A percentile compares a stretch with the other conserved stretches of the same genome.
Conservation (phyloP, 257 asterid genomes). For the Gynochthodes officinalis region DNA sequence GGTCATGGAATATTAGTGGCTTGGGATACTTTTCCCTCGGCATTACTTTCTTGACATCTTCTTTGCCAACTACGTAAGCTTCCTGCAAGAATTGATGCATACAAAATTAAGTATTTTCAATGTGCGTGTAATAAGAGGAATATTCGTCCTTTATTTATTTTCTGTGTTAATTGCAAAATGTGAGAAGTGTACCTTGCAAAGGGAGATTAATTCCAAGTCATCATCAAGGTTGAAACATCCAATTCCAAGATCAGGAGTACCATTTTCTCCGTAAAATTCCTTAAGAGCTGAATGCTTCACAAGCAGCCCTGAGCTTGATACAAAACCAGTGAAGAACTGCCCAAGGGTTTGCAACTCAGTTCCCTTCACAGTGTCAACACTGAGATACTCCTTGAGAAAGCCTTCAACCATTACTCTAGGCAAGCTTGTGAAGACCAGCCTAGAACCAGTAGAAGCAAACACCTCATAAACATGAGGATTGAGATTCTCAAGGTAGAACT, state of each 20-base stretch:
- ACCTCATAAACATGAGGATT: slow-evolving; percentile 50
- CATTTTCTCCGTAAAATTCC: slow-evolving; percentile 49
- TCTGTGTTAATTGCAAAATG: neutral
- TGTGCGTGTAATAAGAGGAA: too few species aligned
- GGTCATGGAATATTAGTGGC: slow-evolving; percentile 56
- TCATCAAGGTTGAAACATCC: slow-evolving; percentile 43
- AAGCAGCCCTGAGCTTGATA: slow-evolving; percentile 48
- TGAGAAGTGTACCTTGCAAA: slow-evolving; percentile 61
- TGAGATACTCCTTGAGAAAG: slow-evolving; percentile 63
- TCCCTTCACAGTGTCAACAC: slow-evolving; percentile 54
- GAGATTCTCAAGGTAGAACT: slow-evolving; percentile 71
- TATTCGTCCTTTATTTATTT: too few species aligned
- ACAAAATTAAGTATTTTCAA: neutral
- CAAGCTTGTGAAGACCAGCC: slow-evolving; percentile 49
- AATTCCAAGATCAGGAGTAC: slow-evolving; percentile 71
- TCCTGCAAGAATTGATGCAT: neutral
- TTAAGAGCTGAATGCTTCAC: slow-evolving; percentile 61
- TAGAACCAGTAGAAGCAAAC: slow-evolving; percentile 40
- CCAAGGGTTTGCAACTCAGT: slow-evolving; percentile 65
- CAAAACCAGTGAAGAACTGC: slow-evolving; percentile 52
- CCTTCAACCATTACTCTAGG: slow-evolving; percentile 85
- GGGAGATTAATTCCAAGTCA: slow-evolving; percentile 56
- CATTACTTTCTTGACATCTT: slow-evolving; percentile 7
- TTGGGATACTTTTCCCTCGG: slow-evolving; percentile 40
- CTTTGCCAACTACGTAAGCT: slow-evolving; percentile 4